Conservation (phyloP, 345 rosid genomes). For the Streptanthus diversifolius region DNA sequence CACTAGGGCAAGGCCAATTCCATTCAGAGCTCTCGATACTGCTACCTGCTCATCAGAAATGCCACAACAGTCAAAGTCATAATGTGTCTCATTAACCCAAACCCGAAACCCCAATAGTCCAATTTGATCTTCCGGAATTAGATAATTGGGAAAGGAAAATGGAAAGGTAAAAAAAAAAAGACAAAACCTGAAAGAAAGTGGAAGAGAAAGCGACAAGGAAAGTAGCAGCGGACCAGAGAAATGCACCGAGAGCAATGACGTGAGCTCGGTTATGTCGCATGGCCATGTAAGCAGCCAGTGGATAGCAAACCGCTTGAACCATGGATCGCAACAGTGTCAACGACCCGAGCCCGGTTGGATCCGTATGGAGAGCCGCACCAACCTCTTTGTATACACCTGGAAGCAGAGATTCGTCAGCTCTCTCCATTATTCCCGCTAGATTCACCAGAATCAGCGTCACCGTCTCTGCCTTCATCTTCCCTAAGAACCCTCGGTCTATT, state of each 20-base stretch:
- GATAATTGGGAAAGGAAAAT: no score
- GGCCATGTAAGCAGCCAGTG: constrained; percentile 63
- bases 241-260: constrained; percentile 65
- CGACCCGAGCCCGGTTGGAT: constrained; percentile 81
- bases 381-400: constrained; percentile 93
- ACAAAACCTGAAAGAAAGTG: constrained; percentile 57
- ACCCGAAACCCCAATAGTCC: neutral
- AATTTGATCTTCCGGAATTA: neutral
- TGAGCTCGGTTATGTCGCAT: constrained; percentile 52
- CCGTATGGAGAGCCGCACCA: constrained; percentile 76
- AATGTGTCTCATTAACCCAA: neutral
- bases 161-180: no score
- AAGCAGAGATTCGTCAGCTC: constrained; percentile 83
- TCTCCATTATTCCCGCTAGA: constrained; percentile 84
- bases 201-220: constrained; percentile 61
- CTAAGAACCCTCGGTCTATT: neutral
- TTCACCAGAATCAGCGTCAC: constrained; percentile 73
- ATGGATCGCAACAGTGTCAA: constrained; percentile 65
- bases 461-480: constrained; percentile 55
- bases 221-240: constrained; percentile 67
- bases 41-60: constrained; percentile 52
- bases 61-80: neutral
- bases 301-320: constrained; percentile 55
- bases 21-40: constrained; percentile 78
- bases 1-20: constrained; percentile 82